phyloP scores from a whole-genome alignment of 163 green algal genomes.

The Volvox carteri region DNA sequence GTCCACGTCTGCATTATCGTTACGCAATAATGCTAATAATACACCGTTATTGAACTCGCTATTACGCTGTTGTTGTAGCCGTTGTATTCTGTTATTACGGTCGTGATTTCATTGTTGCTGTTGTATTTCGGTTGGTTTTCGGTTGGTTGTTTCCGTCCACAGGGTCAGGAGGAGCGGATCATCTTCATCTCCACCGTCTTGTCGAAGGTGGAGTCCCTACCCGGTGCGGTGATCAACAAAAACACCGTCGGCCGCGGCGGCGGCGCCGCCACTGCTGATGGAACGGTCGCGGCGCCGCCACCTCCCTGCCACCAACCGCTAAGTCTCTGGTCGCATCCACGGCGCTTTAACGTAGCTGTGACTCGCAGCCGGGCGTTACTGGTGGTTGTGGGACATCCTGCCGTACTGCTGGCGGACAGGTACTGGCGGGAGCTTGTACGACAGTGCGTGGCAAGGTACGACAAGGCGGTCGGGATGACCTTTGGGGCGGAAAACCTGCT shows the following conservation, averaged over 20 bases:
- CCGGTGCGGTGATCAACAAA: no score
- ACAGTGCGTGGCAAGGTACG: conserved; percentile 52
- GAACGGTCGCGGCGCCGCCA: not conserved
- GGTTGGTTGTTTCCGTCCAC: no score
- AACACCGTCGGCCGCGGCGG: no score
- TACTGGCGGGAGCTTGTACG: conserved; percentile 56
- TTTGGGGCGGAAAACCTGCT: no score
- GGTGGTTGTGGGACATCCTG: conserved; percentile 58
- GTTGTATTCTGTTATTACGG: not conserved
- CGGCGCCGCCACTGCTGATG: not conserved
- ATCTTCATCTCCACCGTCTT: conserved; percentile 89
- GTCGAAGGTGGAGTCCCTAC: conserved; percentile 67
- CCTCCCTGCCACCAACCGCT: not conserved
- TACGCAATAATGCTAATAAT: not conserved
- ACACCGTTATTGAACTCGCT: not conserved
- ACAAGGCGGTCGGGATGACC: no score
- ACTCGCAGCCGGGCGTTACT: conserved; percentile 68
- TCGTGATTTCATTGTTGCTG: not conserved
- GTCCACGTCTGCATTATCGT: not conserved
- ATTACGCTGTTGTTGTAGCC: not conserved
- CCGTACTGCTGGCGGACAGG: conserved; percentile 35
- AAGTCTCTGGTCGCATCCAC: conserved; percentile 69
- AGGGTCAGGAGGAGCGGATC: conserved; percentile 88
- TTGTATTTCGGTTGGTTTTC: no score
- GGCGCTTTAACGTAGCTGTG: conserved; percentile 90